Conservation (phyloP, 2,329 filamentous ascomycete species). For the Alternaria sp. region DNA sequence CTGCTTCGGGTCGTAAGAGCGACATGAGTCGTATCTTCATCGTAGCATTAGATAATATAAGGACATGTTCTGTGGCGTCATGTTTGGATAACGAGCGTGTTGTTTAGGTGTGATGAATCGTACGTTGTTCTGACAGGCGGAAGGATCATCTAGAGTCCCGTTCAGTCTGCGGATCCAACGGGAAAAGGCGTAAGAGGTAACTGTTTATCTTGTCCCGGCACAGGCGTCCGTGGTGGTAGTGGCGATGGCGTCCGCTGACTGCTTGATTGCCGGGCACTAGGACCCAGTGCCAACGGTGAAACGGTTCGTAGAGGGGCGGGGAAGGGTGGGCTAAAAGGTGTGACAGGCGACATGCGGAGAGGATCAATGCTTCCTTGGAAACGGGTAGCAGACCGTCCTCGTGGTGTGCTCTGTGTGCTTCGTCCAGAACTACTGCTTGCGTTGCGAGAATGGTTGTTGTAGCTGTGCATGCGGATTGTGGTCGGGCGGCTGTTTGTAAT, state of each 20-base stretch:
- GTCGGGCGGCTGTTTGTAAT: constrained; percentile 1
- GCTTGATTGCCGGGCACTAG: constrained; percentile 15
- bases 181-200: constrained; percentile 44
- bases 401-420: constrained; percentile 5
- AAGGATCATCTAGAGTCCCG: background rate
- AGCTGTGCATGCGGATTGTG: constrained; percentile 1
- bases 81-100: background rate
- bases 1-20: background rate
- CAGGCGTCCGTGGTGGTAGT: constrained; percentile 8
- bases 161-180: constrained; percentile 7
- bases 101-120: background rate
- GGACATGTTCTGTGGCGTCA: background rate
- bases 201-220: constrained; percentile 28
- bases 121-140: background rate
- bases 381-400: background rate
- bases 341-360: constrained; percentile 29
- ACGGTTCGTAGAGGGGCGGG: constrained; percentile 18
- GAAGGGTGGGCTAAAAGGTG: constrained; percentile 15
- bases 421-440: constrained; percentile 11
- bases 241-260: constrained; percentile 6
- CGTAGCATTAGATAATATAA: background rate
- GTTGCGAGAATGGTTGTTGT: constrained; percentile 17
- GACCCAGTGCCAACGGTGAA: constrained; percentile 15
- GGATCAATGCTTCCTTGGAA: constrained; percentile 22
- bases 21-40: background rate